Evolutionary conservation across 2,329 filamentous ascomycete species (phyloP).

Genomic region (Monosporascus sp.): DNA sequence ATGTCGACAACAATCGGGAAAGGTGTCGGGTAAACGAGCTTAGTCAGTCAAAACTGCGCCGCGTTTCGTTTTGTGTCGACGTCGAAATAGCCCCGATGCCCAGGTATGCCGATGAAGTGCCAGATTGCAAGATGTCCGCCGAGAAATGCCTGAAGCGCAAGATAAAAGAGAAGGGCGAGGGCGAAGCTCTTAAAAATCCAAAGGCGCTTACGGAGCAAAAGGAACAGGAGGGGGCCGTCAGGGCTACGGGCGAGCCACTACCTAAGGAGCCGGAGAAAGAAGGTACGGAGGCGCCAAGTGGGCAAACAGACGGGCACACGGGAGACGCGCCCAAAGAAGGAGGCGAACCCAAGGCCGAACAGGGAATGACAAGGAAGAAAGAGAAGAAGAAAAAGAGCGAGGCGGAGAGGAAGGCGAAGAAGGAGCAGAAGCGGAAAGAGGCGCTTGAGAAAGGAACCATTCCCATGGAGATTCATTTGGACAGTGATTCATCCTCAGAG

Average conservation of each 20-base stretch:
- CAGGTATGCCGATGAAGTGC: slow-evolving; percentile 61
- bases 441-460: slow-evolving; percentile 84
- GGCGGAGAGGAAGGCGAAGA: slow-evolving; percentile 84
- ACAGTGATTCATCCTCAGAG: slow-evolving; percentile 54
- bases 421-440: slow-evolving; percentile 78
- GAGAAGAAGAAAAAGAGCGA: slow-evolving; percentile 96
- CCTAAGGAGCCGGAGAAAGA: slow-evolving; percentile 36
- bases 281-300: slow-evolving; percentile 17
- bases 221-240: slow-evolving; percentile 37
- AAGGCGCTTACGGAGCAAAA: slow-evolving; percentile 55
- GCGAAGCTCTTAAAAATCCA: slow-evolving; percentile 65
- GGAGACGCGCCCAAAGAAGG: slow-evolving; percentile 21
- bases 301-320: slow-evolving; percentile 21
- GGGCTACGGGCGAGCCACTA: slow-evolving; percentile 34
- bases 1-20: slow-evolving; percentile 74
- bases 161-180: slow-evolving; percentile 65
- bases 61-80: slow-evolving; percentile 93
- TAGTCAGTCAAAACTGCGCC: slow-evolving; percentile 71
- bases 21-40: slow-evolving; percentile 76
- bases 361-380: slow-evolving; percentile 65
- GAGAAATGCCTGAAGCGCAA: slow-evolving; percentile 59
- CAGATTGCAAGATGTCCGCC: slow-evolving; percentile 41
- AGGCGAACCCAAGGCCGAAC: slow-evolving; percentile 26
- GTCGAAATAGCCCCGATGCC: slow-evolving; percentile 92
- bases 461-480: slow-evolving; percentile 74